A percentile compares a stretch with the other conserved stretches of the same genome.
These are phyloP conservation scores for Chlorella vulgaris DNA, from an alignment of 139 green algal genomes.

Conservation along the genomic window DNA sequence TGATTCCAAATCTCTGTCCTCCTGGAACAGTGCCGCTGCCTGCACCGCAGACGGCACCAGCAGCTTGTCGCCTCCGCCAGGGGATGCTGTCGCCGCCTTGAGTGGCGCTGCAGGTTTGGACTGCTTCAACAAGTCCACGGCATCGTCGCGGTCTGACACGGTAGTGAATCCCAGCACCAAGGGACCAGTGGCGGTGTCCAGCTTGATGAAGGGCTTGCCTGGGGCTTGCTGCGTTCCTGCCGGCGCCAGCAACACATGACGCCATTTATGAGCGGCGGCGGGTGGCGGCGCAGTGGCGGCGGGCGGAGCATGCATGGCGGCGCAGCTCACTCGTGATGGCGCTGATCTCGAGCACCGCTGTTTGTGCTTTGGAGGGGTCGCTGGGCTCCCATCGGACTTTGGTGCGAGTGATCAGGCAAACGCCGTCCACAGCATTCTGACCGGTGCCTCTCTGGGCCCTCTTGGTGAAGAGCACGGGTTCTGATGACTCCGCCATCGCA, in stretches of 20 bases:
- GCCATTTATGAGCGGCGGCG: neutral
- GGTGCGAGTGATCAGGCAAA: conserved; percentile 9
- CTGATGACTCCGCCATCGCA: neutral
- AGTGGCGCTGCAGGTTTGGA: neutral
- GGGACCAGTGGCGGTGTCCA: neutral
- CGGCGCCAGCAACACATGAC: neutral
- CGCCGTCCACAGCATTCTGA: conserved; percentile 3
- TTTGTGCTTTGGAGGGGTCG: conserved; percentile 14
- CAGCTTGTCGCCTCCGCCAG: neutral
- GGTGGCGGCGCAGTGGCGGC: neutral
- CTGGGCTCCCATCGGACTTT: conserved; percentile 37
- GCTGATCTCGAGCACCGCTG: neutral
- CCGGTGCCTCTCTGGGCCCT: conserved; percentile 11
- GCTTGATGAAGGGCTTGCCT: conserved; percentile 45
- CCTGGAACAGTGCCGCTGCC: conserved; percentile 11
- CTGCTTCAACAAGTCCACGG: conserved; percentile 39
- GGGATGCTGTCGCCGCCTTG: neutral
- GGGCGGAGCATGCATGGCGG: neutral
- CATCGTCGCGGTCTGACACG: conserved; percentile 39
- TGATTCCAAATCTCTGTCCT: conserved; percentile 45
- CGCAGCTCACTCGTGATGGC: conserved; percentile 41
- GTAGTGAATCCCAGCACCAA: conserved; percentile 36
- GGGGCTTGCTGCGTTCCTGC: conserved; percentile 48
- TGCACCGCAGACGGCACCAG: conserved; percentile 18
- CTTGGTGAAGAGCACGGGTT: conserved; percentile 31